Conservation (phyloP, 306 rosid species). For the Inga leiocalycina region DNA sequence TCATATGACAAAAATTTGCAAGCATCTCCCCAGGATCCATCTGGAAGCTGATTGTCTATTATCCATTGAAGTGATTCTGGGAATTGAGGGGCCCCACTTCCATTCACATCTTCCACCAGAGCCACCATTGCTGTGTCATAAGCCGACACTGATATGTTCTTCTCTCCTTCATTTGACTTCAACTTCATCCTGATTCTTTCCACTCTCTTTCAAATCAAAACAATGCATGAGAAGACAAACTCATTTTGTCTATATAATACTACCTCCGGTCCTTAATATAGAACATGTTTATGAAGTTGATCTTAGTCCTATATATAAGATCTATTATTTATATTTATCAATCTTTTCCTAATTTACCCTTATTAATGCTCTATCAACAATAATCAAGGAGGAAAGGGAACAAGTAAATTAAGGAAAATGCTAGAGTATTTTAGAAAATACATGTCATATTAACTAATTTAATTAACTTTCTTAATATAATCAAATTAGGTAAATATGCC, state of each 20-base stretch:
- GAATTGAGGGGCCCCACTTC: conserved; percentile 47
- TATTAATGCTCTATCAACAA: too few relatives aligned
- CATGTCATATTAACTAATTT: too few relatives aligned
- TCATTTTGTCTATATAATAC: not conserved
- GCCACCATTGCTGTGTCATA: conserved; percentile 79
- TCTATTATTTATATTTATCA: too few relatives aligned
- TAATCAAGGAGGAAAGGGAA: too few relatives aligned
- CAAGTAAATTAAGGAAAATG: too few relatives aligned
- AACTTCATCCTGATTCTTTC: conserved; percentile 39
- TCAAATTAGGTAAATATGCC: too few relatives aligned
- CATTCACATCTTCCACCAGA: conserved; percentile 43
- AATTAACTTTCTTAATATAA: too few relatives aligned
- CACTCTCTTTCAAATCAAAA: conserved; percentile 34
- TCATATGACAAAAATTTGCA: conserved; percentile 52
- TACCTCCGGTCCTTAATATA: too few relatives aligned
- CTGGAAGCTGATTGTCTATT: conserved; percentile 53
- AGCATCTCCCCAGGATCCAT: conserved; percentile 71
- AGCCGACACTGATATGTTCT: conserved; percentile 49
- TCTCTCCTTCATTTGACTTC: conserved; percentile 55
- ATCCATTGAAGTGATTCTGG: conserved; percentile 62
- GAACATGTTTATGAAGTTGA: too few relatives aligned
- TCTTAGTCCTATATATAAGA: too few relatives aligned
- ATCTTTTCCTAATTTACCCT: too few relatives aligned
- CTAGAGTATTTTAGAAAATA: too few relatives aligned
- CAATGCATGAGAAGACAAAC: not conserved